These are phyloP conservation scores for Henckelia pumila DNA, from an alignment of 257 asterid species.

Conservation along the genomic window DNA sequence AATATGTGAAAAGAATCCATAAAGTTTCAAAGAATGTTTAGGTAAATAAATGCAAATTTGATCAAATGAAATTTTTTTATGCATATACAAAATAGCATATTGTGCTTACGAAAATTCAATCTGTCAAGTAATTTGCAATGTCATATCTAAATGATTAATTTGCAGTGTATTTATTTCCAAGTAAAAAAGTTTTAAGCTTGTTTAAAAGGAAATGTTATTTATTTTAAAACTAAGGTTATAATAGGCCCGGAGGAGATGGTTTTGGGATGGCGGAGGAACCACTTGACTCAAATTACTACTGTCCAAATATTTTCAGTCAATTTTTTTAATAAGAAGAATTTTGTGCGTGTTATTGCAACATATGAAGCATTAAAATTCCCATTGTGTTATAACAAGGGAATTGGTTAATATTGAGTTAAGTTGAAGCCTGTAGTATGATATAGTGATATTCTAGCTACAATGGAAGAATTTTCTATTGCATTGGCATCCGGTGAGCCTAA, in stretches of 20 bases:
- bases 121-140: neutral
- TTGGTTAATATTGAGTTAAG: too few species aligned
- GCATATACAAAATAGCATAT: neutral
- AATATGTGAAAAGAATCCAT: neutral
- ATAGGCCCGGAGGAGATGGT: too few species aligned
- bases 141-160: too few species aligned
- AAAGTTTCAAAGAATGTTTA: neutral
- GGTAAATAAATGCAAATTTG: neutral
- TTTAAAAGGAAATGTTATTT: neutral
- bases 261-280: too few species aligned
- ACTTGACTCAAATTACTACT: too few species aligned
- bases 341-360: too few species aligned
- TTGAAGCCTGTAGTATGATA: neutral
- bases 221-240: too few species aligned
- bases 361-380: too few species aligned
- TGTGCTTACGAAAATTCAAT: neutral
- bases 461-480: neutral
- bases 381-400: too few species aligned
- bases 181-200: too few species aligned
- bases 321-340: too few species aligned
- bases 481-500: constrained; percentile 5
- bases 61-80: neutral
- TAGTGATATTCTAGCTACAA: neutral
- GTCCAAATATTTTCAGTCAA: too few species aligned
- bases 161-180: neutral